Evolutionary conservation across 495 filamentous ascomycete species (phyloP).

Genomic region (Halenospora varia): DNA sequence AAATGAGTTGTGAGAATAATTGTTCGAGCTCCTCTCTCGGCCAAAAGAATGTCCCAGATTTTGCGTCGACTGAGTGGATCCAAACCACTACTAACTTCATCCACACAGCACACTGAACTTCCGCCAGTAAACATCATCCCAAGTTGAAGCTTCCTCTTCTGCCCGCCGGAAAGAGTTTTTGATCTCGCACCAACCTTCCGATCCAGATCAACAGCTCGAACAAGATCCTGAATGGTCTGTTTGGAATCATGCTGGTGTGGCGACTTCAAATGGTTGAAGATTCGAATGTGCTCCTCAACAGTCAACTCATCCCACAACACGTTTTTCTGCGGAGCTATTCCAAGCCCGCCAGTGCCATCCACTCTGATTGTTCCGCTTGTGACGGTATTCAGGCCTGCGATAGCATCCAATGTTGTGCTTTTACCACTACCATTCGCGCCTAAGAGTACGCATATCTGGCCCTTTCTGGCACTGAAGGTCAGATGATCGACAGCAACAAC

Average conservation of each 20-base stretch:
- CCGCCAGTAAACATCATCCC: slow-evolving; percentile 93
- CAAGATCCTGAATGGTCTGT: slow-evolving; percentile 52
- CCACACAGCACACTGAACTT: slow-evolving; percentile 78
- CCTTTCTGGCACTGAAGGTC: slow-evolving; percentile 59
- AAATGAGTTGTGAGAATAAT: slow-evolving; percentile 86
- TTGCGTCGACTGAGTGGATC: slow-evolving; percentile 78
- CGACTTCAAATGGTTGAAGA: slow-evolving; percentile 76
- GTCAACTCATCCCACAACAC: slow-evolving; percentile 84
- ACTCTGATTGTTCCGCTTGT: slow-evolving; percentile 68
- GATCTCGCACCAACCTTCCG: slow-evolving; percentile 62
- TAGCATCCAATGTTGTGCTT: slow-evolving; percentile 79
- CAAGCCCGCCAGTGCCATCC: slow-evolving; percentile 69
- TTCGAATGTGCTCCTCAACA: slow-evolving; percentile 71
- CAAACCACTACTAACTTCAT: slow-evolving; percentile 79
- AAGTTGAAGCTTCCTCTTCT: slow-evolving; percentile 87
- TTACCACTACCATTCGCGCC: slow-evolving; percentile 88
- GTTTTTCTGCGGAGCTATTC: slow-evolving; percentile 86
- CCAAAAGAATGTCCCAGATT: slow-evolving; percentile 86
- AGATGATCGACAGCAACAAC: slow-evolving; percentile 72
- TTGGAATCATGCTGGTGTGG: slow-evolving; percentile 45
- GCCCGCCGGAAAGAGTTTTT: slow-evolving; percentile 75
- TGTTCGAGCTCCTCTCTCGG: slow-evolving; percentile 70
- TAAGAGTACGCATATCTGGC: slow-evolving; percentile 76
- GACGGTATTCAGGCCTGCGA: slow-evolving; percentile 71
- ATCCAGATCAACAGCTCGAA: slow-evolving; percentile 63